Base-by-base conservation (phyloP, 257 asterid species). In the Catharanthus roseus region DNA sequence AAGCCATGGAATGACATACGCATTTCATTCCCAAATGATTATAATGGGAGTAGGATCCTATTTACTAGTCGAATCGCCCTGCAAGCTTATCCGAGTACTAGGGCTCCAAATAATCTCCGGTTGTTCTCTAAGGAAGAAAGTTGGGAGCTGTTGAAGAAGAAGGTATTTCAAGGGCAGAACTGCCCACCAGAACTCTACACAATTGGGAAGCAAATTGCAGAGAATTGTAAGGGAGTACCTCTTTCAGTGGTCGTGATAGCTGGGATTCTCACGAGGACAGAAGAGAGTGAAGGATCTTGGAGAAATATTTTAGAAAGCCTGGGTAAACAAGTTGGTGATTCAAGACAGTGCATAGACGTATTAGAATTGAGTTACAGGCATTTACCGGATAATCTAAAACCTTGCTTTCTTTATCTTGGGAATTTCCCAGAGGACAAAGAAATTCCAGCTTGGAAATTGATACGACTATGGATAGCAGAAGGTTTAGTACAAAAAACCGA, bases 381-480 rank as follows among this genome's bases (percentile, higher is more conserved):
- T 56, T 57, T 75, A 63, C 75, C 79, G 0, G 39, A 56, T 21
- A 31, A 74, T 21, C 51, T 74, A 38, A 74, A 56, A 36, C 69
- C 74, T 3, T 75, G 78, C 16, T 75, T 68, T 61, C 78, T 75
- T 56, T 75, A 75, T 60, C 33, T 45, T 55, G 73, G 68, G 16
- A 44, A 47, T 31, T 79, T 79, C 38, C 62, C 66, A 28, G 74
- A 50, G 65, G 77, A 75, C 45, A 23, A 28, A 42, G 71, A 71
- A 31, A 73, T 71, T 64, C 42, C 73, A 29, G 3, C 7, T 42
- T 51, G 71, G 61, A 71, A 29, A 61, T 36, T 75, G 58, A 75
- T 66, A 58, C 51, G 71, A 60, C 21, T 79, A 24, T 79, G 83
- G 83, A 71, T 79, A 38, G 70, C 77, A 4, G 77, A 71, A 75